These are phyloP conservation scores for Thelephora aurantiotincta DNA, from an alignment of 768 basidiomycete species.

Conservation along the genomic window DNA sequence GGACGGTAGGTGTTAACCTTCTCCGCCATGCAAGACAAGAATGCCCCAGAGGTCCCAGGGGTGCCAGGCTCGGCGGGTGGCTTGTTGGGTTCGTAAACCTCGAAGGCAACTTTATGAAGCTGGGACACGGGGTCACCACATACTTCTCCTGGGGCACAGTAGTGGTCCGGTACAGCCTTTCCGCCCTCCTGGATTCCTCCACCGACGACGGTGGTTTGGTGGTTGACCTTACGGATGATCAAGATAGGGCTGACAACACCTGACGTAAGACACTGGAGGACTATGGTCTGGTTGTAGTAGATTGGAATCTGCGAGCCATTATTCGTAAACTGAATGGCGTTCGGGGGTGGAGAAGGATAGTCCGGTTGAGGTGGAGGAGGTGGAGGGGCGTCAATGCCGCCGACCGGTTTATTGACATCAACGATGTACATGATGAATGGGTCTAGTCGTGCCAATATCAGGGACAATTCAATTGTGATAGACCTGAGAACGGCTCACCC, in stretches of 20 bases:
- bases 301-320: constrained; percentile 80
- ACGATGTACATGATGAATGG: constrained; percentile 97
- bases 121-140: constrained; percentile 93
- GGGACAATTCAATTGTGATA: constrained; percentile 5
- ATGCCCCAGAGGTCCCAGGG: constrained; percentile 67
- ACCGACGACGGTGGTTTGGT: constrained; percentile 79
- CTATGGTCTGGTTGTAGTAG: constrained; percentile 94
- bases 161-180: constrained; percentile 74
- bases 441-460: constrained; percentile 27
- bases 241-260: constrained; percentile 89
- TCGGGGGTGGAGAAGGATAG: constrained; percentile 85
- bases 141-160: constrained; percentile 71
- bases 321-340: constrained; percentile 75
- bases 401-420: constrained; percentile 75
- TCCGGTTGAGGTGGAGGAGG: constrained; percentile 77
- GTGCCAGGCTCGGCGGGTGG: constrained; percentile 62
- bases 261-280: constrained; percentile 86
- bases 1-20: constrained; percentile 86
- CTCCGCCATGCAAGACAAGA: constrained; percentile 85
- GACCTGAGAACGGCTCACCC: constrained; percentile 34
- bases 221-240: constrained; percentile 89
- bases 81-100: constrained; percentile 67
- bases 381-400: constrained; percentile 62
- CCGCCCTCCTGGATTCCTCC: constrained; percentile 83
- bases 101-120: constrained; percentile 90